Conservation (phyloP, 75 land plant species). For the Adiantum capillusveneris region DNA sequence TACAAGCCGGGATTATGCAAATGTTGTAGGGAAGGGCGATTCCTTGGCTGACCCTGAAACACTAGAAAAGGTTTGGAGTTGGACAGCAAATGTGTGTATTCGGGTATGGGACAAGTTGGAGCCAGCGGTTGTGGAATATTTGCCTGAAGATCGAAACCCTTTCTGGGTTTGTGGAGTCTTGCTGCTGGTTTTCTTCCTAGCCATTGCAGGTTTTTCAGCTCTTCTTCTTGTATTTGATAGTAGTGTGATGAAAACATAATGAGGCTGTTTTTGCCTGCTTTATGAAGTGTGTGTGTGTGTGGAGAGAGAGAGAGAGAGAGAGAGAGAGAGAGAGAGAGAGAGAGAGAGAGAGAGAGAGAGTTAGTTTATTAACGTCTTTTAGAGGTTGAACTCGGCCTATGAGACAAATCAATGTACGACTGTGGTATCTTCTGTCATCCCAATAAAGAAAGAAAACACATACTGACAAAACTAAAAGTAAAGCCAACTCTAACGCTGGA, state of each 20-base stretch:
- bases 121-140: not conserved
- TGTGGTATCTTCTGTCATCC: too few relatives aligned
- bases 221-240: not conserved
- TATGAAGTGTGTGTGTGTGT: too few relatives aligned
- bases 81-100: not conserved
- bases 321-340: too few relatives aligned
- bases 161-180: constrained; percentile 4
- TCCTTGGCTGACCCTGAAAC: not conserved
- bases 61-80: not conserved
- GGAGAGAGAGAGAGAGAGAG: too few relatives aligned
- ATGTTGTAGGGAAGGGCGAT: not conserved
- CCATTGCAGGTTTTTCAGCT: not conserved
- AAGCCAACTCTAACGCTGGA: too few relatives aligned
- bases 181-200: not conserved
- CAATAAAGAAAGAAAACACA: too few relatives aligned
- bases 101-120: not conserved
- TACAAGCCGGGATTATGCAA: not conserved
- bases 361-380: too few relatives aligned
- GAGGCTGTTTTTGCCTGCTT: too few relatives aligned
- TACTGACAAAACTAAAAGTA: too few relatives aligned
- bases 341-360: too few relatives aligned
- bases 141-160: constrained; percentile 6
- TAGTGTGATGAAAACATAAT: not conserved
- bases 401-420: too few relatives aligned
- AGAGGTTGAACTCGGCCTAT: too few relatives aligned